A percentile compares a stretch with the other conserved stretches of the same genome.
These are phyloP conservation scores for Heimioporus sp. DNA, from an alignment of 768 basidiomycete genomes.

Conservation along the genomic window DNA sequence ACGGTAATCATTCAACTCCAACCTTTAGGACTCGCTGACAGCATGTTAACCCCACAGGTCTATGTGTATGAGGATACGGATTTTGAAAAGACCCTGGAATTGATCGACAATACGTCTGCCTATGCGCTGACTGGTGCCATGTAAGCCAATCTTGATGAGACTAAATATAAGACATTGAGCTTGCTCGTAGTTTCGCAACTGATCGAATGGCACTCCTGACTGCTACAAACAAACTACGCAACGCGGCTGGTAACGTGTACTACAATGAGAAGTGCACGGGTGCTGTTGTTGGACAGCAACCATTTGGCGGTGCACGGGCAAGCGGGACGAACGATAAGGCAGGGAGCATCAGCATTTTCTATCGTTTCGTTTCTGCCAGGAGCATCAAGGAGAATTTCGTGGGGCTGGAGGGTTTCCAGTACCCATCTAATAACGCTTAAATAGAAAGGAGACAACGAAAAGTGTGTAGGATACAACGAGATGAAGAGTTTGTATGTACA, in stretches of 20 bases:
- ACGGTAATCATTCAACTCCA: constrained; percentile 52
- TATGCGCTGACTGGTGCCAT: constrained; percentile 97
- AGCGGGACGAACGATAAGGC: constrained; percentile 99
- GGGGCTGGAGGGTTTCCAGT: constrained; percentile 71
- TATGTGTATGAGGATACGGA: constrained; percentile 88
- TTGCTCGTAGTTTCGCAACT: constrained; percentile 62
- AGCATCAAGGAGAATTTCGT: constrained; percentile 98
- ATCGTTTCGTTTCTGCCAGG: constrained; percentile 82
- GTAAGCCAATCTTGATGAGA: constrained; percentile 42
- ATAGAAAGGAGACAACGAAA: not conserved
- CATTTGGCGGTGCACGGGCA: constrained; percentile 91
- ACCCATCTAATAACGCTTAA: constrained; percentile 84
- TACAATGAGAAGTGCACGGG: constrained; percentile 99
- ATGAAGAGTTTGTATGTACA: too few relatives aligned
- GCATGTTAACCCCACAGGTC: constrained; percentile 42
- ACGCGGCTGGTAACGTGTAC: constrained; percentile 95
- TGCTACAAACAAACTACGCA: constrained; percentile 80
- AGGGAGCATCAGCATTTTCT: constrained; percentile 74
- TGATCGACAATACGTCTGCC: constrained; percentile 81
- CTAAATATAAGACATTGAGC: constrained; percentile 8
- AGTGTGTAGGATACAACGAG: too few relatives aligned
- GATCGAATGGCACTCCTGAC: constrained; percentile 78
- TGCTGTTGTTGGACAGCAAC: constrained; percentile 97
- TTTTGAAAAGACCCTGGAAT: constrained; percentile 80
- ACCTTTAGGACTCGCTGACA: not conserved